Percentiles rank a stretch among this genome's conserved stretches.
These are phyloP conservation scores for Umbilicaria muhlenbergii DNA, from an alignment of 495 filamentous ascomycete species.

Conservation along the genomic window DNA sequence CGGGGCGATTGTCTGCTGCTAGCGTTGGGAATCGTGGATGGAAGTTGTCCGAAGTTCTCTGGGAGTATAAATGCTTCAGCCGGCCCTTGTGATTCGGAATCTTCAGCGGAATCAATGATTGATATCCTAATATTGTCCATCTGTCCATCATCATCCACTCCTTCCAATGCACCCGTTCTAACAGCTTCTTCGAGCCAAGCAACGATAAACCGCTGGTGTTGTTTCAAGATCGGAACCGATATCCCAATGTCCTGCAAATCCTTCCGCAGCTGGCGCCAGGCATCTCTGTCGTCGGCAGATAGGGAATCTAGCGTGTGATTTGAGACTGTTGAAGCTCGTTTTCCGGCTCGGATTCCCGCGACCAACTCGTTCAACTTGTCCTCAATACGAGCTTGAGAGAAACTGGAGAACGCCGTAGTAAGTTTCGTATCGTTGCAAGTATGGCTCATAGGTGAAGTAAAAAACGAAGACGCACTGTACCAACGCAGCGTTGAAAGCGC, in stretches of 20 bases:
- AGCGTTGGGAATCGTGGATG: background rate
- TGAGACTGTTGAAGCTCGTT: constrained; percentile 11
- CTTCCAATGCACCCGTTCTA: constrained; percentile 13
- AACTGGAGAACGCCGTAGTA: background rate
- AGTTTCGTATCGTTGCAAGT: too few relatives aligned
- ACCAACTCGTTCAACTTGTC: constrained; percentile 7
- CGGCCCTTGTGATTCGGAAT: too few relatives aligned
- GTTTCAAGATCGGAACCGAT: constrained; percentile 15
- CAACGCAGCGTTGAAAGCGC: constrained; percentile 14
- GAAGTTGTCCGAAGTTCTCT: too few relatives aligned
- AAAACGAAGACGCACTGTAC: background rate
- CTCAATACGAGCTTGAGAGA: constrained; percentile 8
- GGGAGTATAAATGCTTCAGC: too few relatives aligned
- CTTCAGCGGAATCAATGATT: too few relatives aligned
- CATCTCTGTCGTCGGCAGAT: constrained; percentile 12
- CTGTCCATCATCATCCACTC: background rate
- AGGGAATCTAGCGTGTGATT: constrained; percentile 18
- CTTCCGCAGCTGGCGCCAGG: constrained; percentile 20
- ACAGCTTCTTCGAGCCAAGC: constrained; percentile 15
- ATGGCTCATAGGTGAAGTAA: background rate
- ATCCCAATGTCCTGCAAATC: constrained; percentile 24
- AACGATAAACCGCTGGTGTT: constrained; percentile 18
- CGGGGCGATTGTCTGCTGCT: background rate
- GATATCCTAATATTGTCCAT: background rate
- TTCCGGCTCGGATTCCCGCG: constrained; percentile 10